Evolutionary conservation across 1,284 basidiomycete species (phyloP), one percentile per base, ranked within the genome.

Genomic region (Fomitopsis betulina): DNA sequence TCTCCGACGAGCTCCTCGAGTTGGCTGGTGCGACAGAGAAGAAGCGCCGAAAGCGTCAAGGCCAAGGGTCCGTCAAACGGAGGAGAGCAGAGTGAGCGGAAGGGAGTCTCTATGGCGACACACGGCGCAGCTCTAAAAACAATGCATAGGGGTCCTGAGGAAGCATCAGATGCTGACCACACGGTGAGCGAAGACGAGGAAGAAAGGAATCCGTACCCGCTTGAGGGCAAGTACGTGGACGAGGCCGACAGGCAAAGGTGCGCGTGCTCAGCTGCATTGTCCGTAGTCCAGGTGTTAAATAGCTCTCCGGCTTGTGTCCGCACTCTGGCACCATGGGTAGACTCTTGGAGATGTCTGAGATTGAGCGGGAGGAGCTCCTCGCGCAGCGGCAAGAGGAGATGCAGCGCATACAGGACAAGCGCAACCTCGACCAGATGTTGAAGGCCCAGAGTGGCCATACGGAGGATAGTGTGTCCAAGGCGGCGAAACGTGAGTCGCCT

Each of bases 161-260:
- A 62, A 7, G 65, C 71, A 37, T 79, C 76, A 27, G 85, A 85
- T 23, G 81, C 81, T 12, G 78, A 82, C 57, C 77, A 76, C 23
- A 77, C 76, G 17, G 85, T 86, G 67, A 84, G 82, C 62, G 87
- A 86, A 65, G 84, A 84, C 54, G 81, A 80, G 3, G 69, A 58
- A 42, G 67, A 72, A 15, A 61, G 68, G n/a, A 91, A 93, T 65
- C 88, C 87, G 5, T 98, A 94, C 70, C 95, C 94, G 0, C 76
- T 96, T 21, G 95, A 97, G 66, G 93, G 93, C 50, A 93, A 94
- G 72, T 98, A 93, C 71, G 83, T 84, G 58, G 85, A 94, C 67
- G 91, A 93, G 65, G 81, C 77, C 4, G 96, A 98, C 71, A 85
- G 90, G 68, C 83, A 89, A 63, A 75, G 80, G 92, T 94, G 73